Evolutionary conservation across 495 filamentous ascomycete genomes (phyloP), one percentile per base, ranked within the genome.

Genomic region (Stereocaulon alpinum): DNA sequence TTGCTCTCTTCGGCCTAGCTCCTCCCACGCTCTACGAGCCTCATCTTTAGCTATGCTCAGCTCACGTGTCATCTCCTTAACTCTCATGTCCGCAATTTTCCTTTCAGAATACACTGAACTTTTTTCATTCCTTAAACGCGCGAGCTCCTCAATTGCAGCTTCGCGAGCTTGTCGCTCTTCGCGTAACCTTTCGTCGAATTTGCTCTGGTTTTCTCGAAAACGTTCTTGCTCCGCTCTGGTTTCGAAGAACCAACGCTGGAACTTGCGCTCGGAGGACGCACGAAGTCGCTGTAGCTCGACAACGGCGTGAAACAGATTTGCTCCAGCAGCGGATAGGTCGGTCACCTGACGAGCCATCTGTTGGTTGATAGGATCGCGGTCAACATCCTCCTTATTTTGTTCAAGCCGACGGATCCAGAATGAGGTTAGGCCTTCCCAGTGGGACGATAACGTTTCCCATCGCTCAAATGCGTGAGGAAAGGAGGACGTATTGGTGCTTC

Each of bases 221-320:
- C 87, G 85, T 74, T 98, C 93, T 64, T 94, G 82, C 58, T 96
- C 91, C 42, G 83, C 78, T 47, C 91, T 83, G 2, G 89, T 95
- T 65, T 98, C 93, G 68, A 95, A 94, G 72, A 96, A 96, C 93
- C 93, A 98, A 43, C 94, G 84, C 71, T 97, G 94, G 69, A 98
- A 98, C 68, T 97, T 97, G 40, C 94, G 81, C 70, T 97, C 94
- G 2, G 91, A 96, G 22, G 88, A 94, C 20, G 94, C 93, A 22
- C 93, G 88, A 15, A 98, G 78, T n/a, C 93, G 85, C 67, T 98
- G 93, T 37, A 98, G 75, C 69, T 98, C 93, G 15, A 98, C 92
- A 2, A 98, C 91, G 6, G 94, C 93, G 68, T 97, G 93, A 70
- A 98, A 98, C 7, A 98, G 79, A 67, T 97, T 98, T 22, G 93